A percentile compares a stretch with the other conserved stretches of the same genome.
Evolutionary conservation across 2,329 filamentous ascomycete species (phyloP).

Genomic region (Alternaria consortialis): DNA sequence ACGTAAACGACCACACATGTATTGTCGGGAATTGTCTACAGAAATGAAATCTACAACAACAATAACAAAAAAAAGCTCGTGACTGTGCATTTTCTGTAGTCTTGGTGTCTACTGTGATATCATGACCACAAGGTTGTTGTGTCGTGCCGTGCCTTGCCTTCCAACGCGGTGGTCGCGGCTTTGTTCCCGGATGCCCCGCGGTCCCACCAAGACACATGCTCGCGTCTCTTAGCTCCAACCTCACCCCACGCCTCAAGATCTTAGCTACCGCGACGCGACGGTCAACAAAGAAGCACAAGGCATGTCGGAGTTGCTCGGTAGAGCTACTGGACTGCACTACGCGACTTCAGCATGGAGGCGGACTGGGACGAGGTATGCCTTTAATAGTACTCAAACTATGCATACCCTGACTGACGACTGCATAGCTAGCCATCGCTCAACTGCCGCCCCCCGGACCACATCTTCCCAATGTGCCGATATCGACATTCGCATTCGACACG

Average conservation of each 20-base stretch:
- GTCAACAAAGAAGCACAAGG: slow-evolving; percentile 31
- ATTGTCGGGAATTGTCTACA: not conserved
- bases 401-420: slow-evolving; percentile 22
- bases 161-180: slow-evolving; percentile 2
- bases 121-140: not conserved
- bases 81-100: not conserved
- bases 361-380: slow-evolving; percentile 60
- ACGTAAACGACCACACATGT: not conserved
- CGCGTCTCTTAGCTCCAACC: slow-evolving; percentile 34
- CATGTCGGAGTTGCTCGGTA: slow-evolving; percentile 37
- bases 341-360: slow-evolving; percentile 57
- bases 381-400: not conserved
- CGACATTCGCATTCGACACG: slow-evolving; percentile 88
- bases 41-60: not conserved
- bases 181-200: slow-evolving; percentile 17
- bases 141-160: not conserved
- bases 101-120: not conserved
- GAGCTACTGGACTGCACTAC: slow-evolving; percentile 31
- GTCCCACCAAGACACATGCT: slow-evolving; percentile 22
- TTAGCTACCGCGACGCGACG: slow-evolving; percentile 26
- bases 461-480: slow-evolving; percentile 71
- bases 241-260: slow-evolving; percentile 27
- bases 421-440: slow-evolving; percentile 79
- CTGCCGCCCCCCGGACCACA: slow-evolving; percentile 80
- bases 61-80: not conserved